Evolutionary conservation across 306 rosid genomes (phyloP).

Genomic region (peach (Prunus persica)): DNA sequence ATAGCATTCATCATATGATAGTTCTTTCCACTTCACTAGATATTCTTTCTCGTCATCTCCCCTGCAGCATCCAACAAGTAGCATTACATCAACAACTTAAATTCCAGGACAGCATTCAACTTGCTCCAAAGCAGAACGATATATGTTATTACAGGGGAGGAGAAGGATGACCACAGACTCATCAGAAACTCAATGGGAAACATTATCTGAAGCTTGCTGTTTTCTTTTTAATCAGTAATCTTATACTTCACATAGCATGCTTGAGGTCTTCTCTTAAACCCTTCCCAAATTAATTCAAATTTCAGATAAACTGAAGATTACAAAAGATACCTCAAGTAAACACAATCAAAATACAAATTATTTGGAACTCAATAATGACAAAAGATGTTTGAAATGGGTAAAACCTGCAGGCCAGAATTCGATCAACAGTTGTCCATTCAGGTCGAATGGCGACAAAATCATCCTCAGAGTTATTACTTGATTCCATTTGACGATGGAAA

Average conservation of each 20-base stretch:
- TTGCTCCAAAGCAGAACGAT: constrained; percentile 1
- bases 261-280: neutral
- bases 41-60: constrained; percentile 78
- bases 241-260: neutral
- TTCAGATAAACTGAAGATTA: constrained; percentile 16
- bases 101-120: constrained; percentile 20
- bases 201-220: neutral
- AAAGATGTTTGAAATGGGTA: constrained; percentile 18
- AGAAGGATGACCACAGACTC: neutral
- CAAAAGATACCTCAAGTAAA: constrained; percentile 8
- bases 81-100: constrained; percentile 8
- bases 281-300: neutral
- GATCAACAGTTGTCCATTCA: constrained; percentile 97
- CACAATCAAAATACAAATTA: constrained; percentile 6
- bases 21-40: constrained; percentile 96
- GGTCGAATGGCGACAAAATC: constrained; percentile 93
- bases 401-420: constrained; percentile 93
- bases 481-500: constrained; percentile 78
- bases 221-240: neutral
- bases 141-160: neutral
- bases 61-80: constrained; percentile 47
- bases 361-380: constrained; percentile 12
- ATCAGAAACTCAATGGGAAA: neutral
- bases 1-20: constrained; percentile 86
- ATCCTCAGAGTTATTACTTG: constrained; percentile 71